Percentiles rank a stretch among this genome's conserved stretches.
Conservation (phyloP, 345 rosid species). For the Arabidopsis suecica region DNA sequence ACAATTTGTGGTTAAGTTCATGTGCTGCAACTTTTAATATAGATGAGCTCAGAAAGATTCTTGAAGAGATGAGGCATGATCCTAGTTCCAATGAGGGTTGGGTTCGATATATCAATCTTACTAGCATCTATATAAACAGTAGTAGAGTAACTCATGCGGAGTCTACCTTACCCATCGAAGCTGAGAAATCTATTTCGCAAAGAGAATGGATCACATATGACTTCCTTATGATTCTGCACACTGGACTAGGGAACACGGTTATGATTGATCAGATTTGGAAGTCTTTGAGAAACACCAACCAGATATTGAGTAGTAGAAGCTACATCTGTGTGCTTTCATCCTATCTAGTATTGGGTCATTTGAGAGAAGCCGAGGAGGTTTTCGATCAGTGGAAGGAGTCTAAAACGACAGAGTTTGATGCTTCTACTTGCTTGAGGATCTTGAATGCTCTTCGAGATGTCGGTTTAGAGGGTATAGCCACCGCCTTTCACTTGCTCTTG, state of each 20-base stretch:
- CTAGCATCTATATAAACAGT: conserved; percentile 60
- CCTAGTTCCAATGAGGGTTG: conserved; percentile 60
- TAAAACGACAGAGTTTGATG: conserved; percentile 61
- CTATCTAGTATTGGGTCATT: conserved; percentile 71
- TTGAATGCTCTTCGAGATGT: conserved; percentile 55
- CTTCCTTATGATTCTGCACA: conserved; percentile 77
- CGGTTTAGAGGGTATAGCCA: conserved; percentile 61
- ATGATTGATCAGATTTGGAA: conserved; percentile 89
- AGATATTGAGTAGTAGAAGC: conserved; percentile 85
- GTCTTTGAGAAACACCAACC: conserved; percentile 80
- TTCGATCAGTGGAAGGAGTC: conserved; percentile 85
- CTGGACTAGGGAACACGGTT: conserved; percentile 76
- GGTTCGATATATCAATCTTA: conserved; percentile 60
- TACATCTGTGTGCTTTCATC: conserved; percentile 76
- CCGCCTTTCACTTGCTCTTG: conserved; percentile 56
- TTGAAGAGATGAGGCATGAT: conserved; percentile 71
- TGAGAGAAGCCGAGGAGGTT: conserved; percentile 73
- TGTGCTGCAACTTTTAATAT: conserved; percentile 72
- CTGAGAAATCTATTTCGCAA: conserved; percentile 65
- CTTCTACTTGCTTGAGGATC: conserved; percentile 61
- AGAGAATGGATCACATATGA: conserved; percentile 94
- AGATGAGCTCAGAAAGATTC: conserved; percentile 60
- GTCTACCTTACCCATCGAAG: conserved; percentile 57
- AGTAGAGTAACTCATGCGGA: conserved; percentile 55
- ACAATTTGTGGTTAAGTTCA: conserved; percentile 89